These are phyloP conservation scores for Talaromyces sp. DNA, from an alignment of 2,329 filamentous ascomycete species.

Conservation along the genomic window DNA sequence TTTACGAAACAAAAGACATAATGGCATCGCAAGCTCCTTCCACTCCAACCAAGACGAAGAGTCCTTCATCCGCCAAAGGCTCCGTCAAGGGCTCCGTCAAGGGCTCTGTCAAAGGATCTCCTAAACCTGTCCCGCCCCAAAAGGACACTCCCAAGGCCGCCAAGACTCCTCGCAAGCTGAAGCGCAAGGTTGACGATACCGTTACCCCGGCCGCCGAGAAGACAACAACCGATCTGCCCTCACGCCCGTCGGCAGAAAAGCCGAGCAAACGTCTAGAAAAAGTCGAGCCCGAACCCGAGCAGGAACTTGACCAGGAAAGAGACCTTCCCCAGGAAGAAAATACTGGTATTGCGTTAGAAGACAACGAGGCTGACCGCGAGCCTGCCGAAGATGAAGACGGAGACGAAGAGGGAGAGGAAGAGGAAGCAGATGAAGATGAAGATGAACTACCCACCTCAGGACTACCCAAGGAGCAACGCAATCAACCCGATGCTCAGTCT, in stretches of 20 bases:
- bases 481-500: slow-evolving; percentile 11
- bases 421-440: background rate
- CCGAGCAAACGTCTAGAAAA: slow-evolving; percentile 2
- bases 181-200: slow-evolving; percentile 7
- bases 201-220: slow-evolving; percentile 5
- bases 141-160: background rate
- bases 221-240: background rate
- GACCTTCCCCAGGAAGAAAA: background rate
- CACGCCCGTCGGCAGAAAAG: background rate
- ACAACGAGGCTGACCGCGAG: background rate
- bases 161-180: slow-evolving; percentile 6
- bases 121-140: background rate
- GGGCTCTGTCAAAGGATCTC: background rate
- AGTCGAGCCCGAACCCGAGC: slow-evolving; percentile 6
- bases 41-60: slow-evolving; percentile 23
- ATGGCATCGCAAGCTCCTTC: slow-evolving; percentile 13
- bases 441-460: background rate
- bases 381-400: background rate
- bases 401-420: background rate
- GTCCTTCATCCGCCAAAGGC: slow-evolving; percentile 11
- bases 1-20: background rate
- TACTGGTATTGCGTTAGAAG: slow-evolving; percentile 5
- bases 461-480: slow-evolving; percentile 4
- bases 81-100: slow-evolving; percentile 13
- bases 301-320: background rate